A percentile compares a stretch with the other conserved stretches of the same genome.
phyloP scores from a whole-genome alignment of 2,329 filamentous ascomycete genomes.

The Ophiostoma novo-ulmi region DNA sequence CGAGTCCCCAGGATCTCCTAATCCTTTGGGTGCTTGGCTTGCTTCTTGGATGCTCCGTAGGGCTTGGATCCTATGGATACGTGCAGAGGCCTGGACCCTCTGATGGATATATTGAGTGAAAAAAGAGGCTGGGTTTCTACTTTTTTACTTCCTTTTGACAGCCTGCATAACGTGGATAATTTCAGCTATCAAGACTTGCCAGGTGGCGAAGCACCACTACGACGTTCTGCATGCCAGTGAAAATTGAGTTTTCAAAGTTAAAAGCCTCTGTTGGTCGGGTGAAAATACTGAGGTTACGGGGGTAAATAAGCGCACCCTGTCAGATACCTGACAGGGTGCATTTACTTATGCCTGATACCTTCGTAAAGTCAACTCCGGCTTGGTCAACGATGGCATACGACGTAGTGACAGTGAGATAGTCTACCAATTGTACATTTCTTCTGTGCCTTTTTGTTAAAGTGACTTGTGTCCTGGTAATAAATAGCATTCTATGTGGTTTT shows the following conservation, averaged over 20 bases:
- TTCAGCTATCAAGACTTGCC: not conserved
- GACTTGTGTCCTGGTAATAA: too few relatives aligned
- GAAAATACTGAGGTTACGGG: too few relatives aligned
- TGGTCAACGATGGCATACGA: too few relatives aligned
- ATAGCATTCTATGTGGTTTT: too few relatives aligned
- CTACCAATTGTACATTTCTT: too few relatives aligned
- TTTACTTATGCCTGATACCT: too few relatives aligned
- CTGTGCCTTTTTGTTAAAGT: too few relatives aligned
- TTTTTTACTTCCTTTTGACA: not conserved
- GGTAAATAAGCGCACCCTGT: too few relatives aligned
- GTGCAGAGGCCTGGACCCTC: conserved; percentile 7
- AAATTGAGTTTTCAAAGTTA: not conserved
- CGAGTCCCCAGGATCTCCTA: not conserved
- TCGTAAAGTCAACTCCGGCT: too few relatives aligned
- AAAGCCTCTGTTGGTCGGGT: not conserved
- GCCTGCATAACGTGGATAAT: not conserved
- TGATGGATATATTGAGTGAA: not conserved
- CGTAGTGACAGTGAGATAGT: too few relatives aligned
- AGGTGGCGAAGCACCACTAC: conserved; percentile 4
- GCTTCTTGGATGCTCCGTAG: not conserved
- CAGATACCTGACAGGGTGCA: too few relatives aligned
- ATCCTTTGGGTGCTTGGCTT: not conserved
- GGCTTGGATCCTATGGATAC: not conserved
- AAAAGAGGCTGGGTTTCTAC: not conserved
- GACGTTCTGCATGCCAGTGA: not conserved